phyloP scores from a whole-genome alignment of 1,284 basidiomycete species.

The Xerocomus nothofagi region DNA sequence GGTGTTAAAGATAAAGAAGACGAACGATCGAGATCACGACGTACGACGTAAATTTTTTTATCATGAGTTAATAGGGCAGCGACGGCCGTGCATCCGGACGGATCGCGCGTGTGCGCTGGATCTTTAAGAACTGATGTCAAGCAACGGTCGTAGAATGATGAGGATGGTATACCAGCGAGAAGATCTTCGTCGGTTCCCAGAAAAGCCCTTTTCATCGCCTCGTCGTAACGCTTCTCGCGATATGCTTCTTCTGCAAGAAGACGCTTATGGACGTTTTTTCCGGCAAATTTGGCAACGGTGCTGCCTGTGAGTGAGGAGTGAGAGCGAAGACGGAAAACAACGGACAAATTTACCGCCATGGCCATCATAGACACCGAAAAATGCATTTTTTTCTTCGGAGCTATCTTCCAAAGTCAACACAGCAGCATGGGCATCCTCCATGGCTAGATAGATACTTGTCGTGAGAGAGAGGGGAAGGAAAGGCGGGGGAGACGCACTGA shows the following conservation, averaged over 20 bases:
- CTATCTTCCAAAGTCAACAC: constrained; percentile 66
- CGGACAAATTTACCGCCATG: constrained; percentile 74
- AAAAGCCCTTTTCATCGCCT: constrained; percentile 87
- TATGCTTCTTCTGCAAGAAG: constrained; percentile 77
- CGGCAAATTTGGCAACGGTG: constrained; percentile 88
- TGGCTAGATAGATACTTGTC: constrained; percentile 53
- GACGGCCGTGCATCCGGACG: constrained; percentile 97
- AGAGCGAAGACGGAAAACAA: constrained; percentile 8
- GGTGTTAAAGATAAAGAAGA: background rate
- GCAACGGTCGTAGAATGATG: background rate
- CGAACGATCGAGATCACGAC: constrained; percentile 3
- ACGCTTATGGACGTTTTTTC: constrained; percentile 85
- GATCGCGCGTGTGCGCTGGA: constrained; percentile 84
- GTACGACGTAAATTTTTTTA: constrained; percentile 78
- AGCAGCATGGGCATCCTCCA: constrained; percentile 97
- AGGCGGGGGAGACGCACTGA: constrained; percentile 64
- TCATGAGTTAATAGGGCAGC: constrained; percentile 81
- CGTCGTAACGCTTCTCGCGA: constrained; percentile 65
- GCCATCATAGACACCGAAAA: constrained; percentile 98
- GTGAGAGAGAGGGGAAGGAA: background rate
- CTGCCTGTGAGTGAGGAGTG: constrained; percentile 55
- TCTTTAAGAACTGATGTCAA: constrained; percentile 46
- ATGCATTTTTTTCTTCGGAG: constrained; percentile 60
- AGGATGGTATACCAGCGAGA: constrained; percentile 63
- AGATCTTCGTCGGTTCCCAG: constrained; percentile 95